Percentiles rank a stretch among this genome's conserved stretches.
phyloP scores from a whole-genome alignment of 805 yeast genomes.

The Komagataella pseudopastoris region DNA sequence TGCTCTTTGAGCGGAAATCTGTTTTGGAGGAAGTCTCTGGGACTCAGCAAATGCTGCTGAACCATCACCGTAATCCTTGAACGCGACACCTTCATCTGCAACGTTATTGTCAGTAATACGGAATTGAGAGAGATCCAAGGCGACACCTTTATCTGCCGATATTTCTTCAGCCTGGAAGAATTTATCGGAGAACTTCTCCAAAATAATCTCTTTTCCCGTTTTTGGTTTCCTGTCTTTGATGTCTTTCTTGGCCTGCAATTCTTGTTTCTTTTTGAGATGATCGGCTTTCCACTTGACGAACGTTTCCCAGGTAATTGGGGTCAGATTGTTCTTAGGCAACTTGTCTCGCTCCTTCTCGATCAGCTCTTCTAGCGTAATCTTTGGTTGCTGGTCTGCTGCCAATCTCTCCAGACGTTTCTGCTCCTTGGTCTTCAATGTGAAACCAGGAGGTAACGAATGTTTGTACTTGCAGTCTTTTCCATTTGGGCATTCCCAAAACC shows the following conservation, averaged over 20 bases:
- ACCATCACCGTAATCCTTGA: constrained; percentile 68
- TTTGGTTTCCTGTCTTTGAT: constrained; percentile 32
- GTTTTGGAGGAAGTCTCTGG: constrained; percentile 2
- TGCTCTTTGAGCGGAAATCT: not conserved
- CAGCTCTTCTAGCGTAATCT: constrained; percentile 90
- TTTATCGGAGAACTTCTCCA: constrained; percentile 44
- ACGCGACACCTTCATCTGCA: not conserved
- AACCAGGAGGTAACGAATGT: constrained; percentile 95
- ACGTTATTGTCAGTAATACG: constrained; percentile 32
- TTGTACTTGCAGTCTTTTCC: constrained; percentile 88
- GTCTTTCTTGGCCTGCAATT: constrained; percentile 11
- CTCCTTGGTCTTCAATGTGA: constrained; percentile 92
- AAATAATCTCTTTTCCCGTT: constrained; percentile 59
- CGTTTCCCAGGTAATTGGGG: constrained; percentile 77
- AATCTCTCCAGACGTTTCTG: constrained; percentile 80
- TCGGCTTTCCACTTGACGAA: constrained; percentile 75
- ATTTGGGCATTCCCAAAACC: constrained; percentile 98
- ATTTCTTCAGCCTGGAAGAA: constrained; percentile 39
- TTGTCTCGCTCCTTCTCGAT: constrained; percentile 85
- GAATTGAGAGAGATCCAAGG: constrained; percentile 45
- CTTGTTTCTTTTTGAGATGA: constrained; percentile 44
- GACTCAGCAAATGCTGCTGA: constrained; percentile 20
- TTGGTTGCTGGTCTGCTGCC: constrained; percentile 75
- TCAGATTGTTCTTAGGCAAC: constrained; percentile 58
- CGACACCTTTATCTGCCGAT: constrained; percentile 30